These are phyloP conservation scores for Pseudocercospora ulei DNA, from an alignment of 2,329 filamentous ascomycete genomes.

Conservation along the genomic window DNA sequence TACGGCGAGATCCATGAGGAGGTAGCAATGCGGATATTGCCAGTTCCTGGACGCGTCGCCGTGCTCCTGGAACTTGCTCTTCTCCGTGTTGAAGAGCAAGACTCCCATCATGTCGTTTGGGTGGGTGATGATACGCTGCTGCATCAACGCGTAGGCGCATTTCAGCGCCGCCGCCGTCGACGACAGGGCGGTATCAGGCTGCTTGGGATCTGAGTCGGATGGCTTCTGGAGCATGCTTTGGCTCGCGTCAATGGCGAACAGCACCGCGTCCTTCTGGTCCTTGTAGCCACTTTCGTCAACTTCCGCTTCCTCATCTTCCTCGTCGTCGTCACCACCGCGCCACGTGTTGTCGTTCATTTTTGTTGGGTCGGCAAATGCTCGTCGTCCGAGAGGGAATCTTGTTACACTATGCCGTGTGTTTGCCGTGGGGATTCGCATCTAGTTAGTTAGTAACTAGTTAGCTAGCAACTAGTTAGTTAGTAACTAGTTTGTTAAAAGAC, in stretches of 20 bases:
- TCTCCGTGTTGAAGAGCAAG: slow-evolving; percentile 77
- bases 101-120: slow-evolving; percentile 97
- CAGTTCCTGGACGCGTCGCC: slow-evolving; percentile 49
- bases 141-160: slow-evolving; percentile 90
- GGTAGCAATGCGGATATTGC: slow-evolving; percentile 82
- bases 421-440: too few species aligned
- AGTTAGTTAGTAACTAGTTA: too few species aligned
- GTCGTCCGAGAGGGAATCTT: too few species aligned
- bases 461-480: too few species aligned
- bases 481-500: too few species aligned
- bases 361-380: too few species aligned
- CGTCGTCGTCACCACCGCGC: slow-evolving; percentile 40
- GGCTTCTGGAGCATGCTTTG: slow-evolving; percentile 69
- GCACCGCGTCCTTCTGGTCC: slow-evolving; percentile 89
- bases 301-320: slow-evolving; percentile 60
- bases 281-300: slow-evolving; percentile 69
- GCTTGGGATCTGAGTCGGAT: slow-evolving; percentile 57
- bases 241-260: slow-evolving; percentile 89
- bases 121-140: slow-evolving; percentile 94
- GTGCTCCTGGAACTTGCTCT: slow-evolving; percentile 66
- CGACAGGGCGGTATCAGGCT: slow-evolving; percentile 61
- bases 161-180: slow-evolving; percentile 76
- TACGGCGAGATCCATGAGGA: slow-evolving; percentile 78
- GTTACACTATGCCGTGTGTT: too few species aligned
- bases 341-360: slow-evolving; percentile 26